phyloP scores from a whole-genome alignment of 225 moss, liverwort and hornwort genomes.

The Sphagnum tenellum region DNA sequence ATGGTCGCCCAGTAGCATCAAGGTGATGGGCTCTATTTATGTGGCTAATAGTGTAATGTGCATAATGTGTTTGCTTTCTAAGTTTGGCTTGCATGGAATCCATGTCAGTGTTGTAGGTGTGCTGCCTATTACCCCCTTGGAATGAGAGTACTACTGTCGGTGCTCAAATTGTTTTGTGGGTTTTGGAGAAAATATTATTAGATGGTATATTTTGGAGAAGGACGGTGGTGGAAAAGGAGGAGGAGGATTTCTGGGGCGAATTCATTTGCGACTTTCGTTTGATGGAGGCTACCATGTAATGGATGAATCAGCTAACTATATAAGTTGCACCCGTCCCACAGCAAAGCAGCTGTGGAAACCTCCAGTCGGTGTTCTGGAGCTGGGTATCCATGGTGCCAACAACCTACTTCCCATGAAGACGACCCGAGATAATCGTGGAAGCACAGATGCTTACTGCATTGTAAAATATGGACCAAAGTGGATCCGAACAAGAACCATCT shows the following conservation, averaged over 20 bases:
- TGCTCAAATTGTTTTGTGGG: too few relatives aligned
- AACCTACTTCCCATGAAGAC: constrained; percentile 80
- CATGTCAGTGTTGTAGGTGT: too few relatives aligned
- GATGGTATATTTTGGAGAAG: constrained; percentile 79
- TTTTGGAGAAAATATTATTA: constrained; percentile 7
- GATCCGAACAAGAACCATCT: constrained; percentile 86
- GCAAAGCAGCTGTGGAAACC: constrained; percentile 70
- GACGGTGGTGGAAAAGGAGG: constrained; percentile 33
- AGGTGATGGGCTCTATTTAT: constrained; percentile 22
- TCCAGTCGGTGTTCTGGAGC: constrained; percentile 73
- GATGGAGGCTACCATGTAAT: constrained; percentile 95
- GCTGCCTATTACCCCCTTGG: not conserved
- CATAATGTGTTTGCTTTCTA: too few relatives aligned
- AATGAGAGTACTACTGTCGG: not conserved
- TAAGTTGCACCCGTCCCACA: constrained; percentile 73
- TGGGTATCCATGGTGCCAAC: constrained; percentile 81
- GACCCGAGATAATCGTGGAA: constrained; percentile 34
- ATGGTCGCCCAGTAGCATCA: constrained; percentile 75
- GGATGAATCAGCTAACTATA: constrained; percentile 76
- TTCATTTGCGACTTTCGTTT: constrained; percentile 70
- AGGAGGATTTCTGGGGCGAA: constrained; percentile 55
- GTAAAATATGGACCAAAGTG: constrained; percentile 90
- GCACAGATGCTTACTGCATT: constrained; percentile 69
- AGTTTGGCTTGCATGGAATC: too few relatives aligned
- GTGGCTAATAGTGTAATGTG: too few relatives aligned